Evolutionary conservation across 768 basidiomycete species (phyloP), one percentile per base, ranked within the genome.

Genomic region (Tricholoma bakamatsutake): DNA sequence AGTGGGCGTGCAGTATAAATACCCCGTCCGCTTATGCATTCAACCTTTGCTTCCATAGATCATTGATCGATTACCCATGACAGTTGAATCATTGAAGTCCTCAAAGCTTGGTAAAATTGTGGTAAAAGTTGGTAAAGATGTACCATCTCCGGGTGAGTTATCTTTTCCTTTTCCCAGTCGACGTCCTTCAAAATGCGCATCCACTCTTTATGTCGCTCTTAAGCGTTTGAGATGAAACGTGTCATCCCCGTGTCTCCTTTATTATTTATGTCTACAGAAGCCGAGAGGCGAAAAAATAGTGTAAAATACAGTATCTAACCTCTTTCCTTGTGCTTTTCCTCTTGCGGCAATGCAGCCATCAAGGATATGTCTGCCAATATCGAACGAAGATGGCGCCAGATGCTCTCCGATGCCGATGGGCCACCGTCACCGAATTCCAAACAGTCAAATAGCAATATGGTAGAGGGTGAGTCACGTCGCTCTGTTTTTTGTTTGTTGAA

Each of bases 281-380:
- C 60, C 56, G 66, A 70, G 60, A 67, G 65, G 62, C 58, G 59
- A 69, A 67, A 10, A 42, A 48, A 31, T 73, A 76, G 65, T 74
- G 75, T 65, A 72, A 74, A 73, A 70, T 66, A 73, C 82, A 70
- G 79, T 86, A 85, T 88, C 86, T 90, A 84, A 90, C 87, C 59
- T 59, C 66, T 71, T 65, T 55, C 64, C 69, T 72, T 67, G 70
- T 71, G 73, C 73, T 75, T 68, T 64, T 69, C 65, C 43, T 57
- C 66, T 62, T 67, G 62, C 60, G 53, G 60, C 66, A 75, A 68
- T 70, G 70, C 78, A 93, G 90, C 90, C 74, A 82, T 90, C 86
- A 89, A 91, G 85, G 90, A 93, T 76, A 90, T 93, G 88, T 90
- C 90, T 64, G 82, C 82, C 68, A 91, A 90, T 76, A 77, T 93